Evolutionary conservation across 495 filamentous ascomycete species (phyloP).

Genomic region (Annulohypoxylon moriforme): DNA sequence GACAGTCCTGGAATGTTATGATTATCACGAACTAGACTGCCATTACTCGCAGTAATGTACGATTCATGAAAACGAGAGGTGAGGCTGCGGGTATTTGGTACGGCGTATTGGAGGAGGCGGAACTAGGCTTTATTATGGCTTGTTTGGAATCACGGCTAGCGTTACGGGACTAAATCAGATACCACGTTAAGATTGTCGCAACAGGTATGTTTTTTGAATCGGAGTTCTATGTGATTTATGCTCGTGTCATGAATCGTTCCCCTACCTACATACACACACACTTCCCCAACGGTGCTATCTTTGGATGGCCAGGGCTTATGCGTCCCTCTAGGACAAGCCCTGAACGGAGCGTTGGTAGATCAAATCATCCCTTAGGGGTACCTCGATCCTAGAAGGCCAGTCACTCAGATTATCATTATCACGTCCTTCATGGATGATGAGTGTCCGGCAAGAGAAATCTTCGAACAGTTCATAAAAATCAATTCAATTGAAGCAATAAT

Average conservation of each 20-base stretch:
- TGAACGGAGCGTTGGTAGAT: conserved; percentile 73
- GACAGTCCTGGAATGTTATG: conserved; percentile 34
- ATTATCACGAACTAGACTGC: conserved; percentile 45
- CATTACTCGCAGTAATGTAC: conserved; percentile 34
- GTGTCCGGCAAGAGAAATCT: conserved; percentile 78
- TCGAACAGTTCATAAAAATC: conserved; percentile 60
- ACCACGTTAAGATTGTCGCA: conserved; percentile 40
- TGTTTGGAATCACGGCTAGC: conserved; percentile 33
- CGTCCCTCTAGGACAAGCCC: conserved; percentile 60
- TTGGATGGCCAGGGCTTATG: conserved; percentile 61
- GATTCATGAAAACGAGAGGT: conserved; percentile 39
- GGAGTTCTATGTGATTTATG: conserved; percentile 20
- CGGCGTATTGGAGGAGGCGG: conserved; percentile 41
- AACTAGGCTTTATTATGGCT: conserved; percentile 27
- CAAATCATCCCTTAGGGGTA: conserved; percentile 48
- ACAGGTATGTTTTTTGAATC: conserved; percentile 38
- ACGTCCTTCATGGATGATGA: conserved; percentile 63
- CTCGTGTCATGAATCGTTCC: conserved; percentile 9
- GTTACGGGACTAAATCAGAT: conserved; percentile 45
- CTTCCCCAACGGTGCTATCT: conserved; percentile 62
- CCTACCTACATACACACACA: neutral
- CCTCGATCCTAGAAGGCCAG: conserved; percentile 74
- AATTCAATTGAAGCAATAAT: neutral
- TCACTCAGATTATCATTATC: conserved; percentile 60
- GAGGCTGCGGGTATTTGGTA: conserved; percentile 40